phyloP scores from a whole-genome alignment of 306 rosid species.

The Prosopis cineraria region DNA sequence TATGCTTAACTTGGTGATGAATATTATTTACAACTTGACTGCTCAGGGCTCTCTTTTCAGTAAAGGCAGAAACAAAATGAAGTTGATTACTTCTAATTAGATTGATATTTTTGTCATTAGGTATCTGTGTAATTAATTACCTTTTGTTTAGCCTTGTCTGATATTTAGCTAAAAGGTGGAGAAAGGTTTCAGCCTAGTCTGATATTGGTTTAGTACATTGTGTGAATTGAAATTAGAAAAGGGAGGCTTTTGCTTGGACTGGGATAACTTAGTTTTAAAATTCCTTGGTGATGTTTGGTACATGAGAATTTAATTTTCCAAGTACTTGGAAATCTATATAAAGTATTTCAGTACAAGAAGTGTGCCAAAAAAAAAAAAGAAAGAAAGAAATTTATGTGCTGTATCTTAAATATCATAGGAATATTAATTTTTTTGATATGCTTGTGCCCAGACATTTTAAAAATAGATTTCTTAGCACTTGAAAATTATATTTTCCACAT shows the following conservation, averaged over 20 bases:
- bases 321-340: neutral
- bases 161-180: no score
- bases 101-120: neutral
- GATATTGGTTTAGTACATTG: neutral
- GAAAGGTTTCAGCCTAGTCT: constrained; percentile 7
- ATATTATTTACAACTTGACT: neutral
- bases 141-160: constrained; percentile 2
- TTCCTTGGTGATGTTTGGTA: neutral
- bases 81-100: neutral
- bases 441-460: neutral
- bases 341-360: neutral
- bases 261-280: neutral
- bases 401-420: neutral
- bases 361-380: neutral
- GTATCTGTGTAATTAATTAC: neutral
- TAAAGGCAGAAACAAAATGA: neutral
- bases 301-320: neutral
- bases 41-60: neutral
- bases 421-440: neutral
- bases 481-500: neutral
- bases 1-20: neutral
- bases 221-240: neutral
- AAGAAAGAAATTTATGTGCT: neutral
- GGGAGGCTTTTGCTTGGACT: neutral
- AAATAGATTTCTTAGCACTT: neutral